phyloP scores from a whole-genome alignment of 164 flowering plant species.

The Vitis cinerea region DNA sequence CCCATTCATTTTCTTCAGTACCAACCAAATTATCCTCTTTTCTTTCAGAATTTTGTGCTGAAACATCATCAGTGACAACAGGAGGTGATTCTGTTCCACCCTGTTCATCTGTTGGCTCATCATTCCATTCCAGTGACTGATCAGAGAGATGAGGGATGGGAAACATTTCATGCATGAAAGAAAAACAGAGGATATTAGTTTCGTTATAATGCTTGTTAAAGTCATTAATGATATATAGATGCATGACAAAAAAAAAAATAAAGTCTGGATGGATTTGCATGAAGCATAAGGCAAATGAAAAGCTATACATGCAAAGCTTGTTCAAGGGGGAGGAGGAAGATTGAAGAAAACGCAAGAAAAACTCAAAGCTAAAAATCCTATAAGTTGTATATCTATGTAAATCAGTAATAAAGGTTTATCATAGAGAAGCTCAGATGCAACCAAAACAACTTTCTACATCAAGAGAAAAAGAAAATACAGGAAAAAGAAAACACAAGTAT shows the following conservation, averaged over 20 bases:
- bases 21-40: conserved; percentile 49
- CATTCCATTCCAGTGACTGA: conserved; percentile 96
- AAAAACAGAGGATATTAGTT: not conserved
- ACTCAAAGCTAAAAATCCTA: not conserved
- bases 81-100: conserved; percentile 50
- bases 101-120: conserved; percentile 79
- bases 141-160: not conserved
- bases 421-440: not conserved
- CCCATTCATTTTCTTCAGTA: conserved; percentile 98
- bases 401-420: not conserved
- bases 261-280: not conserved
- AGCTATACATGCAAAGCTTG: not conserved
- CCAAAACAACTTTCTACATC: not conserved
- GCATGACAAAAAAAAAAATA: not conserved
- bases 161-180: not conserved
- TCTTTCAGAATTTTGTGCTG: conserved; percentile 52
- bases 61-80: conserved; percentile 38
- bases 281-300: not conserved
- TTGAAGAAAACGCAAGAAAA: not conserved
- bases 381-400: not conserved
- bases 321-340: not conserved
- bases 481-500: not conserved
- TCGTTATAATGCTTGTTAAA: not conserved
- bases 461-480: not conserved
- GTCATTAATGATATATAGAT: not conserved